Conservation (phyloP, 768 basidiomycete genomes). For the Boletus bicolor region DNA sequence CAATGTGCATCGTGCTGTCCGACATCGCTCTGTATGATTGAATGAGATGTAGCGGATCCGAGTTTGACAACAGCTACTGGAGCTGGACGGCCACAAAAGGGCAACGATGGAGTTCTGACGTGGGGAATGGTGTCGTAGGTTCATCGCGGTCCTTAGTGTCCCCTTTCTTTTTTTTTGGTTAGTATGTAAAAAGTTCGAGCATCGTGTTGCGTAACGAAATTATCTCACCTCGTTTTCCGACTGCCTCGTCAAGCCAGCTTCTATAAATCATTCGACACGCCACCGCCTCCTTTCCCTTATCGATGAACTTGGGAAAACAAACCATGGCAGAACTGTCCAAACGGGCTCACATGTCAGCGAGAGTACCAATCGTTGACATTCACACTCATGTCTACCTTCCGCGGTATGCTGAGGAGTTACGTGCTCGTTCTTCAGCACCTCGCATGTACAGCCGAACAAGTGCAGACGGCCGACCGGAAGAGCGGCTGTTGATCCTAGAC, state of each 20-base stretch:
- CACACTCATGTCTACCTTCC: constrained; percentile 88
- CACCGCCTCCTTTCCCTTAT: constrained; percentile 18
- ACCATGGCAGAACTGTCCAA: constrained; percentile 27
- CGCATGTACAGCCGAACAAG: constrained; percentile 53
- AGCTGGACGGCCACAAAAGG: constrained; percentile 1
- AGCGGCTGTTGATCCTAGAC: constrained; percentile 74
- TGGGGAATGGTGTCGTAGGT: neutral
- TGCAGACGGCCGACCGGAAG: constrained; percentile 49
- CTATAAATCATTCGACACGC: constrained; percentile 6
- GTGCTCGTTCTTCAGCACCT: constrained; percentile 61
- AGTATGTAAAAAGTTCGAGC: constrained; percentile 12
- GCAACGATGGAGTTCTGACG: neutral
- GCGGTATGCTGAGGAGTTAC: constrained; percentile 67
- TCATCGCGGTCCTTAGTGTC: constrained; percentile 7
- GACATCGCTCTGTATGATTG: constrained; percentile 3
- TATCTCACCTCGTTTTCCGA: constrained; percentile 15
- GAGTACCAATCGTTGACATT: constrained; percentile 63
- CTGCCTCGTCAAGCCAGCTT: constrained; percentile 10
- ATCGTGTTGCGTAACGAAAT: constrained; percentile 12
- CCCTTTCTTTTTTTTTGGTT: neutral
- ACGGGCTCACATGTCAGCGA: constrained; percentile 13
- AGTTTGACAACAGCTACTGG: neutral
- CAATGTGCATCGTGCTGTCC: neutral
- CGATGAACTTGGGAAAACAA: constrained; percentile 27
- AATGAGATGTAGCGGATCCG: neutral